Evolutionary conservation across 768 basidiomycete genomes (phyloP), one percentile per base, ranked within the genome.

Genomic region (Tricholoma hemisulphureum): DNA sequence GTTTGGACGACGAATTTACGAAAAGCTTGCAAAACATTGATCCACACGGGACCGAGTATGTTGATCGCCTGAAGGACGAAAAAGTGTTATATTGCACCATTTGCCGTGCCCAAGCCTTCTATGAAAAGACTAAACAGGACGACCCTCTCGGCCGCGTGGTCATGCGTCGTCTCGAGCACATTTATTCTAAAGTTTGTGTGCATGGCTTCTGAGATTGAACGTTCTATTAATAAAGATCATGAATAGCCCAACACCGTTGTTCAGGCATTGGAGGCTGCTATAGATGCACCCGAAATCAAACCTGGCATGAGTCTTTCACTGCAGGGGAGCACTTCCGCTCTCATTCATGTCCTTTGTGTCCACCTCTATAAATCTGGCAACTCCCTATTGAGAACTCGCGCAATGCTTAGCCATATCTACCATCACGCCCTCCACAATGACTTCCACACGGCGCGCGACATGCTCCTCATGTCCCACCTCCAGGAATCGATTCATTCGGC

Each of bases 11-110:
- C 65, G 97, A 99, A 75, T 99, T 99, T 71, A 98, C 95, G 43
- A 91, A 91, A 68, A 95, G 93, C 66, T 75, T 99, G 31, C 97
- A 98, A 83, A 94, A 98, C 68, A 94, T 97, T 61, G 97, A 99
- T 67, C 96, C 97, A 7, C 97, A 99, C 69, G 95, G 97, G 2
- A 93, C 91, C n/a, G 97, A 99, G 72, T 99, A 99, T 69, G 90
- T 99, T 43, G 97, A 98, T 69, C 84, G 97, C 49, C 78, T 99
- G 57, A 94, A 94, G 74, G 95, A 98, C 69, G 98, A 98, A 77
- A 93, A 94, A 67, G 87, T 88, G 14, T 82, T 99, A 21, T 99
- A 98, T 72, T 84, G 86, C 69, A 95, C 93, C 29, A 93, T 99
- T 62, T 93, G 92, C 72, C 89, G 91, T 51, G 89, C 95, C 0